These are phyloP conservation scores for Picea glauca DNA, from an alignment of 75 land plant species.

Conservation along the genomic window DNA sequence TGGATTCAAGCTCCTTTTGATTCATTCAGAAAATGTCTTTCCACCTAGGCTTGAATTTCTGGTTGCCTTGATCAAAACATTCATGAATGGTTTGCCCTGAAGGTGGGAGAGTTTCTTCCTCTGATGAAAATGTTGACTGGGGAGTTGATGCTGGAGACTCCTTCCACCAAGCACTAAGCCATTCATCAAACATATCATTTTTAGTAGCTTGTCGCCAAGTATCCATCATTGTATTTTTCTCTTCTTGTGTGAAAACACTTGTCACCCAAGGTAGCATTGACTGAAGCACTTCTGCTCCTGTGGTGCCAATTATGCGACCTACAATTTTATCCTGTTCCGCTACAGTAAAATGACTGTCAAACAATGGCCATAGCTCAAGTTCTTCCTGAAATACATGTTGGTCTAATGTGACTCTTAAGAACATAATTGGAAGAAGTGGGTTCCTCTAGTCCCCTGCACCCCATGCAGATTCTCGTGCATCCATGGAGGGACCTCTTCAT, in stretches of 20 bases:
- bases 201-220: slow-evolving; percentile 73
- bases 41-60: slow-evolving; percentile 14
- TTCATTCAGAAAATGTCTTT: slow-evolving; percentile 89
- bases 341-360: too few relatives aligned
- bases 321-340: slow-evolving; percentile 25
- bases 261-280: slow-evolving; percentile 92
- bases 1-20: slow-evolving; percentile 79
- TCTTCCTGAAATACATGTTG: too few relatives aligned
- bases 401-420: too few relatives aligned
- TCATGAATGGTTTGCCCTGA: too few relatives aligned
- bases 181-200: slow-evolving; percentile 82
- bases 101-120: too few relatives aligned
- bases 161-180: slow-evolving; percentile 18
- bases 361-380: slow-evolving; percentile 10
- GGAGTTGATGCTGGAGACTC: slow-evolving; percentile 17
- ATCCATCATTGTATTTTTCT: slow-evolving; percentile 83
- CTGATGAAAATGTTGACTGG: slow-evolving; percentile 18
- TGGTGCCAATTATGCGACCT: slow-evolving; percentile 82
- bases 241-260: slow-evolving; percentile 64
- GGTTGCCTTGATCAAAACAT: too few relatives aligned
- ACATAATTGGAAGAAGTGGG: too few relatives aligned
- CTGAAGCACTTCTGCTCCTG: slow-evolving; percentile 91
- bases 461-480: too few relatives aligned
- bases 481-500: too few relatives aligned
- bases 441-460: too few relatives aligned